Base-by-base conservation (phyloP, 495 filamentous ascomycete genomes). In the Tuber melanosporum region DNA sequence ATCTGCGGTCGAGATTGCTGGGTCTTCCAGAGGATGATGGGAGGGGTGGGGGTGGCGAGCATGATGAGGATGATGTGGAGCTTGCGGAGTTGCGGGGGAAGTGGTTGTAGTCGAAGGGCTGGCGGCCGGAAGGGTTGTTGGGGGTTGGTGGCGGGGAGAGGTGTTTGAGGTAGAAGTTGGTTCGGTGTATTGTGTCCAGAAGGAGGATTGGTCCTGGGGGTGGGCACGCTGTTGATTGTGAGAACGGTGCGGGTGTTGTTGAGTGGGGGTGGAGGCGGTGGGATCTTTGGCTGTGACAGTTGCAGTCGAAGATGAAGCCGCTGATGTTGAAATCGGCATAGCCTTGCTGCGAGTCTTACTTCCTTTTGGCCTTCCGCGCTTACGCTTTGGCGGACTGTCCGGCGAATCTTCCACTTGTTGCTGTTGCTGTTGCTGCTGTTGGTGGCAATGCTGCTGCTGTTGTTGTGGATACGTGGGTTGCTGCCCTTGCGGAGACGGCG, bases 121-220 rank as follows among this genome's bases (percentile, higher is more conserved):
- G 14, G 26, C 57, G 5, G 57, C 32, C 19, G 57, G 26, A 36
- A 36, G 26, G 26, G 57, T 66, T 36, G 57, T 19, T 66, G 57
- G 57, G 7, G 57, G 57, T 8, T 66, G 57, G 14, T 66, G 57
- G 15, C 26, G 26, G 57, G 57, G 57, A 66, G 57, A 66, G 14
- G 57, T 36, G 15, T 8, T 36, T 7, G 57, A 66, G 57, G 57
- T 15, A 19, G 57, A 36, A 26, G 76, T 74, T 20, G 80, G 76
- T 42, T 82, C 80, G 2, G 79, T 80, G 70, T 82, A 82, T 26
- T 82, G 80, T n/a, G 80, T 79, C 80, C 80, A 82, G 66, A 82
- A 80, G 17, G 78, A 82, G 70, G 70, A 76, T 22, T 82, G 79
- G 66, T 78, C 75, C 32, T 75, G 78, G 10, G 73, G 20, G 46